Percentiles rank a stretch among this genome's conserved stretches.
Conservation (phyloP, 139 green algal species). For the Haematococcus lacustris region DNA sequence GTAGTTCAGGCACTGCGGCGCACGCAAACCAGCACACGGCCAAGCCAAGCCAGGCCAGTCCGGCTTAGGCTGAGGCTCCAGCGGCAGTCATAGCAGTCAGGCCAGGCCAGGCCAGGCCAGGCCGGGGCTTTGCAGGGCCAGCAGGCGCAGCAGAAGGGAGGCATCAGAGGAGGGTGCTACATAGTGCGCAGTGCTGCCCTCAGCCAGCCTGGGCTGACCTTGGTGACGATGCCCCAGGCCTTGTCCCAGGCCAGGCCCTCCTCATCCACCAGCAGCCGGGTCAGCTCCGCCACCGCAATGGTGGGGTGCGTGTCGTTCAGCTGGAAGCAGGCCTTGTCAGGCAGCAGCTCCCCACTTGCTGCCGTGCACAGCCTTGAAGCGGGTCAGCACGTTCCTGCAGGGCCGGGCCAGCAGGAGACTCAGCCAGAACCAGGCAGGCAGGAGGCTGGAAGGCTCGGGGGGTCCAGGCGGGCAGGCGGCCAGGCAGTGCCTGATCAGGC, state of each 20-base stretch:
- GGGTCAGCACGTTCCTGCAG: conserved; percentile 61
- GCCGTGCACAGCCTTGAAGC: conserved; percentile 58
- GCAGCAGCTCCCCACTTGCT: conserved; percentile 65
- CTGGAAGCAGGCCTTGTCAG: conserved; percentile 85
- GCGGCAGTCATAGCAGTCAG: not conserved
- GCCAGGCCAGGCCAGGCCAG: not conserved
- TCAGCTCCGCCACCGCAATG: conserved; percentile 90
- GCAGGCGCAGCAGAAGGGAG: too few species aligned
- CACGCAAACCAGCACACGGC: not conserved
- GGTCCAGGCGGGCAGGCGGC: too few species aligned
- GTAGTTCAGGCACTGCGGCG: conserved; percentile 71
- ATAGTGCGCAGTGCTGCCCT: too few species aligned
- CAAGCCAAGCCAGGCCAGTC: not conserved
- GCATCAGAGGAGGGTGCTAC: too few species aligned
- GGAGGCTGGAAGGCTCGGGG: too few species aligned
- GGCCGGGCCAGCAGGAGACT: too few species aligned
- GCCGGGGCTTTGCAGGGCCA: not conserved
- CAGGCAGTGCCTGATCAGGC: too few species aligned
- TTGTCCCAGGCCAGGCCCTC: conserved; percentile 80
- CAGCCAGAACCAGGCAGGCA: too few species aligned
- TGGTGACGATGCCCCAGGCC: conserved; percentile 26
- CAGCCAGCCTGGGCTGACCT: too few species aligned
- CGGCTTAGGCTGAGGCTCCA: too few species aligned
- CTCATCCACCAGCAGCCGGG: conserved; percentile 91
- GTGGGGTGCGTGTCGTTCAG: conserved; percentile 98